A percentile compares a stretch with the other conserved stretches of the same genome.
Evolutionary conservation across 306 rosid genomes (phyloP).

Genomic region (Astragalus membranaceus): DNA sequence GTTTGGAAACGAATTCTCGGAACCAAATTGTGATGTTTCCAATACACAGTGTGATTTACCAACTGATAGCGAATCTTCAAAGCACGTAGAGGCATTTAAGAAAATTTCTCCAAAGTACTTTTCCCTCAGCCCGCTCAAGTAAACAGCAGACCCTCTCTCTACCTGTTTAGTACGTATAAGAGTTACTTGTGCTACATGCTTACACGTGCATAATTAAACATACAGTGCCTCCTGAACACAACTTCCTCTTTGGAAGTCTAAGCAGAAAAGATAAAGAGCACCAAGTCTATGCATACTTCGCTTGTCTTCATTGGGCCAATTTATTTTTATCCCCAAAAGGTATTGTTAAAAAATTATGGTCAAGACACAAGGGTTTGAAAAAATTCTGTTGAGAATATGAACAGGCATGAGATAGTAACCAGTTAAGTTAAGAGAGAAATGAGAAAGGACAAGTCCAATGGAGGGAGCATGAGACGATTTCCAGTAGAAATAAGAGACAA

Average conservation of each 20-base stretch:
- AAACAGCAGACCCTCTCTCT: conserved; percentile 87
- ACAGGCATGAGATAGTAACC: not conserved
- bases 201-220: conserved; percentile 2
- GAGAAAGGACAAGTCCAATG: not conserved
- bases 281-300: not conserved
- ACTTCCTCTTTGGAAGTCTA: conserved; percentile 8
- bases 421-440: not conserved
- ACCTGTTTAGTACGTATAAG: conserved; percentile 49
- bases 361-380: not conserved
- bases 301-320: not conserved
- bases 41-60: conserved; percentile 39
- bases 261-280: conserved; percentile 4
- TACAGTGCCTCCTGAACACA: conserved; percentile 10
- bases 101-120: conserved; percentile 87
- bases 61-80: conserved; percentile 45
- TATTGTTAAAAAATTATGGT: not conserved
- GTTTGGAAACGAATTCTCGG: conserved; percentile 35
- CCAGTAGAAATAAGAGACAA: not conserved
- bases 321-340: not conserved
- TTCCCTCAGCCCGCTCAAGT: conserved; percentile 89
- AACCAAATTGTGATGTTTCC: conserved; percentile 41
- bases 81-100: conserved; percentile 62
- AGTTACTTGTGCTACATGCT: conserved; percentile 17
- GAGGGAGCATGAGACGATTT: not conserved
- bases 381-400: not conserved